These are phyloP conservation scores for Ganoderma sinense DNA, from an alignment of 1,284 basidiomycete species.

Conservation along the genomic window DNA sequence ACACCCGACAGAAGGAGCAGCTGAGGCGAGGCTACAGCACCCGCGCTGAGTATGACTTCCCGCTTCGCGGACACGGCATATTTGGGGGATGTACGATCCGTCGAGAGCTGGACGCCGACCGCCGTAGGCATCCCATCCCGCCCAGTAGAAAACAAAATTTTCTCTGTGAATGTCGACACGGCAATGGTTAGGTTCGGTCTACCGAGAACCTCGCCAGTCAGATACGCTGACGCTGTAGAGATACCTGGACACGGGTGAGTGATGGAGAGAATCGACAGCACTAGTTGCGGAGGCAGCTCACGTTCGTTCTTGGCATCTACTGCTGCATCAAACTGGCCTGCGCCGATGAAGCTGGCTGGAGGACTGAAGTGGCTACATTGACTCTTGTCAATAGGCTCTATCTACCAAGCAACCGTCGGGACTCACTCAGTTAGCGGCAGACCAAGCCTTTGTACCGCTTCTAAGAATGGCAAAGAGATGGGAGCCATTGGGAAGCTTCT, in stretches of 20 bases:
- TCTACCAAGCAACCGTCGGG: neutral
- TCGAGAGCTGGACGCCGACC: conserved; percentile 43
- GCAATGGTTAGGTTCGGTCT: conserved; percentile 52
- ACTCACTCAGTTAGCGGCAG: conserved; percentile 35
- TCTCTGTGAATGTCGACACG: conserved; percentile 41
- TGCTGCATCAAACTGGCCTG: conserved; percentile 36
- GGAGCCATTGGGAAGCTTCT: conserved; percentile 9
- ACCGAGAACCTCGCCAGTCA: conserved; percentile 41
- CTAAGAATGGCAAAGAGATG: conserved; percentile 11
- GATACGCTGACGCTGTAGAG: conserved; percentile 50
- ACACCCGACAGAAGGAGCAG: conserved; percentile 58
- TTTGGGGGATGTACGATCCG: conserved; percentile 25
- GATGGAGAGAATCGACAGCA: neutral
- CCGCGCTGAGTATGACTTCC: conserved; percentile 53
- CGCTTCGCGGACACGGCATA: conserved; percentile 42
- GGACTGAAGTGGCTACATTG: conserved; percentile 41
- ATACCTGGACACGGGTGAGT: conserved; percentile 32
- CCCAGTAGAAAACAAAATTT: conserved; percentile 31
- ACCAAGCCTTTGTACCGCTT: conserved; percentile 33
- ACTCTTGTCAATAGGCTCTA: no score
- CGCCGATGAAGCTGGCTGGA: conserved; percentile 35
- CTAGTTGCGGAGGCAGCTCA: neutral
- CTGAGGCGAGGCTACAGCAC: conserved; percentile 52
- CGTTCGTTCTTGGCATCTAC: conserved; percentile 43
- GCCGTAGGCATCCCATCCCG: conserved; percentile 28